phyloP scores from a whole-genome alignment of 2,329 filamentous ascomycete species.

The Knoxdaviesia proteae region DNA sequence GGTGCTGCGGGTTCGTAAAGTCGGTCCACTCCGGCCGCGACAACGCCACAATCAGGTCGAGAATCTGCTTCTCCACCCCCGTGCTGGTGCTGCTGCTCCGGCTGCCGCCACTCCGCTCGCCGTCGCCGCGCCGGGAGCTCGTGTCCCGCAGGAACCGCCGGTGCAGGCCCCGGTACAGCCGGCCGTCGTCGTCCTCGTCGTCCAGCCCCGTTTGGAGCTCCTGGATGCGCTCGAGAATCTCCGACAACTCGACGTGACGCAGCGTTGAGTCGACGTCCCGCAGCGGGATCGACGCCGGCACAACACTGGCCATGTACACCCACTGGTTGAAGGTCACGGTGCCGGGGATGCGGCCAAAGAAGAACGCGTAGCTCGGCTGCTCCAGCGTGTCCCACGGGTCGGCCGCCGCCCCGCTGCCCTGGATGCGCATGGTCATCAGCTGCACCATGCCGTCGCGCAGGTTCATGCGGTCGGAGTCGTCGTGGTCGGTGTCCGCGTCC shows the following conservation, averaged over 20 bases:
- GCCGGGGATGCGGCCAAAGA: conserved; percentile 43
- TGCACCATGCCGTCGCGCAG: conserved; percentile 34
- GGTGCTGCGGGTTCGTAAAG: conserved; percentile 47
- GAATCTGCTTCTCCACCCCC: conserved; percentile 49
- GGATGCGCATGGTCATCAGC: conserved; percentile 32
- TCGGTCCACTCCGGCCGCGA: conserved; percentile 54
- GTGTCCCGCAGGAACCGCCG: conserved; percentile 46
- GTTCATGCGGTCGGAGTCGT: conserved; percentile 25
- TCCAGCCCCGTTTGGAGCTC: conserved; percentile 35
- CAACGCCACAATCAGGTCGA: conserved; percentile 47
- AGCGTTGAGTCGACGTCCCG: conserved; percentile 33
- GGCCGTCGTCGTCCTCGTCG: conserved; percentile 34
- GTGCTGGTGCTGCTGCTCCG: conserved; percentile 32
- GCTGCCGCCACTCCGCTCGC: conserved; percentile 26
- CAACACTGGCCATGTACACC: conserved; percentile 34
- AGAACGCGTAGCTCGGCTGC: conserved; percentile 51
- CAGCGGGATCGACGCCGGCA: conserved; percentile 35
- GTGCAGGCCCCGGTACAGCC: conserved; percentile 45
- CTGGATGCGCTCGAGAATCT: conserved; percentile 36
- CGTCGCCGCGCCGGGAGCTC: too few species aligned
- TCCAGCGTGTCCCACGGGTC: conserved; percentile 52
- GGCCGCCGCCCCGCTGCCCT: conserved; percentile 18
- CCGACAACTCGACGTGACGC: conserved; percentile 36
- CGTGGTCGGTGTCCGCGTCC: conserved; percentile 21
- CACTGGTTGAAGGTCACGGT: conserved; percentile 55